These are phyloP conservation scores for Periconia macrospinosa DNA, from an alignment of 2,329 filamentous ascomycete genomes.

Conservation along the genomic window DNA sequence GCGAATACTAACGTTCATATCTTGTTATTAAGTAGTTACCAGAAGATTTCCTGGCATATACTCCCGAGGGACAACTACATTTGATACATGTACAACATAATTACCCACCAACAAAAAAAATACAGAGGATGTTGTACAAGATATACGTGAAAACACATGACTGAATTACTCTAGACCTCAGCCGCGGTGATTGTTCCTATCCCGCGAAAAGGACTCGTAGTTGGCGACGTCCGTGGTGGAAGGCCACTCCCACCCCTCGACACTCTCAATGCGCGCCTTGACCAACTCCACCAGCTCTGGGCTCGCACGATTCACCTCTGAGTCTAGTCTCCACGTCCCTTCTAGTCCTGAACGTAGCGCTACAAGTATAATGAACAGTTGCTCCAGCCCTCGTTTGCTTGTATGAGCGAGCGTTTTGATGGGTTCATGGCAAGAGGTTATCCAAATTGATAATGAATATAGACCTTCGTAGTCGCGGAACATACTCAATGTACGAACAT, in stretches of 20 bases:
- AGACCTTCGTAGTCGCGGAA: conserved; percentile 64
- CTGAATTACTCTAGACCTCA: no score
- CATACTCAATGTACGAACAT: conserved; percentile 65
- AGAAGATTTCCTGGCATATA: no score
- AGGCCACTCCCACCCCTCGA: conserved; percentile 50
- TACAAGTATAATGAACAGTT: conserved; percentile 40
- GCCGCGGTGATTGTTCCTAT: no score
- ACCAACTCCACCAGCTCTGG: conserved; percentile 36
- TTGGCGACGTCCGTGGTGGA: conserved; percentile 41
- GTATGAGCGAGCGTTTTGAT: conserved; percentile 30
- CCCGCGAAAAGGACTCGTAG: background rate
- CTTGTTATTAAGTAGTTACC: no score
- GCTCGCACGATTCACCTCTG: conserved; percentile 18
- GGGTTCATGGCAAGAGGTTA: conserved; percentile 39
- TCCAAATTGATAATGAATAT: conserved; percentile 61
- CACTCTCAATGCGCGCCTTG: conserved; percentile 35
- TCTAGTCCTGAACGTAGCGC: conserved; percentile 46
- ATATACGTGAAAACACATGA: no score
- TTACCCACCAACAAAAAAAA: no score
- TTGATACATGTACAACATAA: no score
- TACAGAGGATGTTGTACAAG: no score
- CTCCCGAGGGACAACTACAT: no score
- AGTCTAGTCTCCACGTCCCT: conserved; percentile 28
- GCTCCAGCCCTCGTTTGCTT: conserved; percentile 23
- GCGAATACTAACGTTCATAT: no score